These are phyloP conservation scores for Firmiana major DNA, from an alignment of 345 rosid species.

Conservation along the genomic window DNA sequence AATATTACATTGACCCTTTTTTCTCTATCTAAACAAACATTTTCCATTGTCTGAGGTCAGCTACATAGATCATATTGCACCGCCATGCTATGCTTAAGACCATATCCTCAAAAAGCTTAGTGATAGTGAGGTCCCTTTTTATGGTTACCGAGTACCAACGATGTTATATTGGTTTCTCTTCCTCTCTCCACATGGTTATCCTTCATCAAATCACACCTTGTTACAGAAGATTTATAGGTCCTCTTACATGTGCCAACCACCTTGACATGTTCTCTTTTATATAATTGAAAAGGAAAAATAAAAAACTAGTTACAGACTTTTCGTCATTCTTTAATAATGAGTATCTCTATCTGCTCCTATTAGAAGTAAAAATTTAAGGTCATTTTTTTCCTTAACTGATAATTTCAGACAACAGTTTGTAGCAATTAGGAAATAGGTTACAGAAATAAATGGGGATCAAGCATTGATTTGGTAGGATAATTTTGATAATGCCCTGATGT, in stretches of 20 bases:
- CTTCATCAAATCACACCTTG: background rate
- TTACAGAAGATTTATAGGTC: background rate
- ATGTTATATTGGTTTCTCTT: background rate
- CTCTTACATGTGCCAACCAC: background rate
- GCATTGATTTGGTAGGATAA: conserved; percentile 1
- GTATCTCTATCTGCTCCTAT: background rate
- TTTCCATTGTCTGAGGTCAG: background rate
- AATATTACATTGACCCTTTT: background rate
- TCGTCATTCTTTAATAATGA: background rate
- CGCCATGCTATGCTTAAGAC: background rate
- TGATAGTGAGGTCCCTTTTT: background rate
- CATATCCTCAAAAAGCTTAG: background rate
- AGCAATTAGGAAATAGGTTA: background rate
- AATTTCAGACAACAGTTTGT: background rate
- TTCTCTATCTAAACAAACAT: background rate
- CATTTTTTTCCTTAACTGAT: conserved; percentile 4
- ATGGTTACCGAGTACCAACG: background rate
- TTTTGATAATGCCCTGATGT: background rate
- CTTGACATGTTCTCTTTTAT: background rate
- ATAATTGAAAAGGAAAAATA: background rate
- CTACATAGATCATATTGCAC: background rate
- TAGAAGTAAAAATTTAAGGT: background rate
- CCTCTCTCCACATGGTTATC: background rate
- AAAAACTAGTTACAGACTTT: background rate
- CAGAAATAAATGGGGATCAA: background rate